These are phyloP conservation scores for Lizanozyma gosingica DNA, from an alignment of 1,139 yeast species.

Conservation along the genomic window DNA sequence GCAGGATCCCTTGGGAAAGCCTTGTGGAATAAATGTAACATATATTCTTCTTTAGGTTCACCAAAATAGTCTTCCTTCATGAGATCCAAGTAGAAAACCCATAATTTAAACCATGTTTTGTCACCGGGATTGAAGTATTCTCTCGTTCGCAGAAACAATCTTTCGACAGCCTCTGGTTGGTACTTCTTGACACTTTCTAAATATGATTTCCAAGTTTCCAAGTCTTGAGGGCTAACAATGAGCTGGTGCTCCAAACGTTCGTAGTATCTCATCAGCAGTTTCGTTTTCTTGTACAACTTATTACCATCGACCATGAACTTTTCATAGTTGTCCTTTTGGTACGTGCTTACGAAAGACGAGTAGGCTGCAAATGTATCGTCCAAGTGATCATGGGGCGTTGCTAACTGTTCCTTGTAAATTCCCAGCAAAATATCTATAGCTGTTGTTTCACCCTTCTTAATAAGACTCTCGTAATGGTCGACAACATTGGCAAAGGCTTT, in stretches of 20 bases:
- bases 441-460: conserved; percentile 10
- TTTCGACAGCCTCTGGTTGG: not conserved
- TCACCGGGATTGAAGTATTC: not conserved
- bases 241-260: not conserved
- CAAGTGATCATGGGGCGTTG: conserved; percentile 33
- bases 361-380: conserved; percentile 33
- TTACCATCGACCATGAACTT: conserved; percentile 30
- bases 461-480: conserved; percentile 24
- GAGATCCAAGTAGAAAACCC: not conserved
- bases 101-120: not conserved
- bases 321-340: conserved; percentile 25
- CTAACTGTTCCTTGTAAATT: conserved; percentile 26
- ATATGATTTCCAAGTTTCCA: not conserved
- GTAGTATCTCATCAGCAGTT: conserved; percentile 3
- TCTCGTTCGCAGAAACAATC: not conserved
- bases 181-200: not conserved
- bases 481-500: conserved; percentile 27
- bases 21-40: not conserved
- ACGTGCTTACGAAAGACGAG: conserved; percentile 34
- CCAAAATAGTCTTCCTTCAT: not conserved
- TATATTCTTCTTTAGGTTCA: not conserved
- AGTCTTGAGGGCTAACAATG: not conserved
- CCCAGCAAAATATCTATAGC: conserved; percentile 13
- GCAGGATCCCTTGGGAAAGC: not conserved
- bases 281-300: conserved; percentile 22